These are phyloP conservation scores for Cyphellophora attinorum DNA, from an alignment of 2,329 filamentous ascomycete genomes.

Conservation along the genomic window DNA sequence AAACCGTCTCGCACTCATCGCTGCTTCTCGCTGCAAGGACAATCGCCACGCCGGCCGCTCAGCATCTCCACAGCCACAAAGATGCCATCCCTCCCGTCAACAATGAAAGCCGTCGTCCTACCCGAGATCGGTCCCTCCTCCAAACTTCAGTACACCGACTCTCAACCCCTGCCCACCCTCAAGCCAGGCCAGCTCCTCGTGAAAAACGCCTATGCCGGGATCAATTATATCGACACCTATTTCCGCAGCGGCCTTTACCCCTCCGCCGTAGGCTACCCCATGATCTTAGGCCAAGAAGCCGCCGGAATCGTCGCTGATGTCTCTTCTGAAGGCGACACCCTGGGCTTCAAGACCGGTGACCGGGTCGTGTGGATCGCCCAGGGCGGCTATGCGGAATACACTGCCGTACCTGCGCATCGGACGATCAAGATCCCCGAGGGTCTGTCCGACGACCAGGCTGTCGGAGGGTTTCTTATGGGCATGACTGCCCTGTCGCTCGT, in stretches of 20 bases:
- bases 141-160: constrained; percentile 60
- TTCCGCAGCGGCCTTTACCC: constrained; percentile 78
- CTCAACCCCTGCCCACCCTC: constrained; percentile 60
- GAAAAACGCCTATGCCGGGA: constrained; percentile 67
- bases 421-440: constrained; percentile 55
- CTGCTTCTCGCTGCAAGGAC: too few relatives aligned
- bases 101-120: constrained; percentile 58
- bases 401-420: constrained; percentile 41
- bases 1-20: too few relatives aligned
- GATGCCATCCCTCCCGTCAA: constrained; percentile 8
- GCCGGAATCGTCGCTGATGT: constrained; percentile 53
- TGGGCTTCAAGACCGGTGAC: constrained; percentile 50
- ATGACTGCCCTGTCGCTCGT: constrained; percentile 73
- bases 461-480: constrained; percentile 67
- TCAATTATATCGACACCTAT: constrained; percentile 90
- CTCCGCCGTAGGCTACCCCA: constrained; percentile 52
- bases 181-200: constrained; percentile 66
- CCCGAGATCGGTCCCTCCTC: constrained; percentile 63
- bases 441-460: constrained; percentile 52
- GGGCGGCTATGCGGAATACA: constrained; percentile 51
- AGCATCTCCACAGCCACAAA: too few relatives aligned
- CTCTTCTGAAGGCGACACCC: constrained; percentile 37
- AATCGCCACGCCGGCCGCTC: too few relatives aligned
- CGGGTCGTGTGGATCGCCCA: constrained; percentile 59
- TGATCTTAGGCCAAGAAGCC: constrained; percentile 71